phyloP scores from a whole-genome alignment of 257 asterid species.

The Solanum raphanifolium region DNA sequence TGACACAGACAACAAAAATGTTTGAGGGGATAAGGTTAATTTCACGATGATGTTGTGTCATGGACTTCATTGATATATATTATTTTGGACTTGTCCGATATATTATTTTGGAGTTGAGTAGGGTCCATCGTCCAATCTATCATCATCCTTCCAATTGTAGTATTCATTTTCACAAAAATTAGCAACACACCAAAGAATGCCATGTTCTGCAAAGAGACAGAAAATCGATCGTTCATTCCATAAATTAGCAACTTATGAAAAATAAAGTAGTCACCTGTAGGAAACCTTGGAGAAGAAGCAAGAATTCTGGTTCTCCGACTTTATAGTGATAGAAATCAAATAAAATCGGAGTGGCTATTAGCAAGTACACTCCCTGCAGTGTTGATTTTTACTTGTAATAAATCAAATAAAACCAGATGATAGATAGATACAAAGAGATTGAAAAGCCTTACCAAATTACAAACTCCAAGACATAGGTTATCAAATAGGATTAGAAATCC shows the following conservation, averaged over 20 bases:
- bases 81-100: background rate
- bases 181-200: background rate
- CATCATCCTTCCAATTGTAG: background rate
- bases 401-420: too few species aligned
- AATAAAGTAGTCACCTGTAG: background rate
- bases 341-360: background rate
- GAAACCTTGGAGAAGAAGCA: background rate
- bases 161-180: background rate
- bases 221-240: background rate
- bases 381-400: too few species aligned
- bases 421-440: too few species aligned
- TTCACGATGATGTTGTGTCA: constrained; percentile 60
- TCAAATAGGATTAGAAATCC: too few species aligned
- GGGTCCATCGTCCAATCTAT: background rate
- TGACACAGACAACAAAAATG: constrained; percentile 50
- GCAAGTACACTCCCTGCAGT: background rate
- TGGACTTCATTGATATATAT: constrained; percentile 80
- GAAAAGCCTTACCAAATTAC: too few species aligned
- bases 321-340: background rate
- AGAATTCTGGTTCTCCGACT: background rate
- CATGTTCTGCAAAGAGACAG: background rate
- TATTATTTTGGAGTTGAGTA: background rate
- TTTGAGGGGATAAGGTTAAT: constrained; percentile 34
- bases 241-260: background rate
- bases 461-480: too few species aligned